Base-by-base conservation (phyloP, 805 yeast species). In the Millerozyma acaciae region DNA sequence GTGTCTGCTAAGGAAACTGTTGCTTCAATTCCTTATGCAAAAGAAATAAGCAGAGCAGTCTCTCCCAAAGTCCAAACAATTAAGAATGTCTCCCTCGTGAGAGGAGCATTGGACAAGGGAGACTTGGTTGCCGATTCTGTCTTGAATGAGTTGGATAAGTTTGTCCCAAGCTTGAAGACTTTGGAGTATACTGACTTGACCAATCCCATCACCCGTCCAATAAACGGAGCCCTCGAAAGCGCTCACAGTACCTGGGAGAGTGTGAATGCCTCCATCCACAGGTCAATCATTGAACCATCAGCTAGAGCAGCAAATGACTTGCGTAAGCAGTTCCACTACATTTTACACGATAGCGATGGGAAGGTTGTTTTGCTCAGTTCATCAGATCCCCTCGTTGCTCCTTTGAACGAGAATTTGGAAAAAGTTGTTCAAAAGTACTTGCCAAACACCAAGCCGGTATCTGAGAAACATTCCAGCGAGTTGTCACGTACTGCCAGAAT, bases 361-460 rank as follows among this genome's bases (percentile, higher is more conserved):
- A 76, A 75, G 48, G 82, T 84, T 25, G 51, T 79, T 32, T 43
- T 83, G 23, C 68, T 86, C 43, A 66, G 80, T n/a, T 69, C 73
- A 16, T 48, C 80, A 15, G 87, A 81, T 53, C 80, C 84, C 4
- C 21, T 80, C 8, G 61, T 83, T 29, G 66, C 63, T 22, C 89
- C 93, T 18, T 28, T 80, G 28, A 86, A 83, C 58, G 57, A 67
- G 21, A 59, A 66, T 21, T 53, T 83, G 32, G 78, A 71, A 40
- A 52, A 62, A 2, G 45, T 65, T 16, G 65, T 76, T 18, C 53
- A 61, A 24, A 57, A 55, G 21, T 62, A 68, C 42, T 62, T 75
- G 22, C 82, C 84, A 13, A 60, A 43, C 9, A 60, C 59, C 14
- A 57, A 60, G 37, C 47, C 54, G 15, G 70, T 74, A 4, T 47